Base-by-base conservation (phyloP, 2,329 filamentous ascomycete genomes). In the Botryotinia calthae region DNA sequence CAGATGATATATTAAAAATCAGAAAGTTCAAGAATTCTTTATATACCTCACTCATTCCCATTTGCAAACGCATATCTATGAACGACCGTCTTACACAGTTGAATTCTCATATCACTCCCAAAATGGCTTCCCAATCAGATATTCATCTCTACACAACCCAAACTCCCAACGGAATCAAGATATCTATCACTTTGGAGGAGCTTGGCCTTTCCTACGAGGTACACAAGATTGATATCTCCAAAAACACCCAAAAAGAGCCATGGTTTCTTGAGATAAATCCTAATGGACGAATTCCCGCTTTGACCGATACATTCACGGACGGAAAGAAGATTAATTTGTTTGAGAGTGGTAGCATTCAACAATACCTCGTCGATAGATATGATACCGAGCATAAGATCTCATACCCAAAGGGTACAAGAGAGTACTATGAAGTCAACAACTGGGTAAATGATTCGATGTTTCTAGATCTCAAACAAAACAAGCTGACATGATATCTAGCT, bases 181-280 rank as follows among this genome's bases (percentile, higher is more conserved):
- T 93, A 75, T 94, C 93, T 72, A 97, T 97, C 76, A 87, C 93
- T 16, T 85, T 98, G 25, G 94, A 97, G 83, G 94, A 97, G 83
- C 87, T 97, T 7, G 91, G 91, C 77, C 84, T 97, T 58, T 88
- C 91, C n/a, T 97, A 97, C 84, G 90, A 94, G 83, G 88, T 90
- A 61, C 87, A 91, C 70, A 85, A 87, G 61, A 90, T 97, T 78
- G 87, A 92, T n/a, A 87, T 97, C 73, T 84, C 82, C 75, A 92
- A 92, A 75, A 92, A 94, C 81, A 87, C 85, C n/a, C 93, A 97
- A 79, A 97, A 96, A 78, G 88, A 95, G 82, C 89, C 88, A 25
- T 97, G 93, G 93, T 98, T 95, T 83, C 87, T 97, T 42, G 90
- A 90, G 70, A 97, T 97, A 84, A 97, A 97, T 83, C 94, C 94